A percentile compares a stretch with the other conserved stretches of the same genome.
phyloP scores from a whole-genome alignment of 139 green algal species.

The Chlamydomonas sp. region DNA sequence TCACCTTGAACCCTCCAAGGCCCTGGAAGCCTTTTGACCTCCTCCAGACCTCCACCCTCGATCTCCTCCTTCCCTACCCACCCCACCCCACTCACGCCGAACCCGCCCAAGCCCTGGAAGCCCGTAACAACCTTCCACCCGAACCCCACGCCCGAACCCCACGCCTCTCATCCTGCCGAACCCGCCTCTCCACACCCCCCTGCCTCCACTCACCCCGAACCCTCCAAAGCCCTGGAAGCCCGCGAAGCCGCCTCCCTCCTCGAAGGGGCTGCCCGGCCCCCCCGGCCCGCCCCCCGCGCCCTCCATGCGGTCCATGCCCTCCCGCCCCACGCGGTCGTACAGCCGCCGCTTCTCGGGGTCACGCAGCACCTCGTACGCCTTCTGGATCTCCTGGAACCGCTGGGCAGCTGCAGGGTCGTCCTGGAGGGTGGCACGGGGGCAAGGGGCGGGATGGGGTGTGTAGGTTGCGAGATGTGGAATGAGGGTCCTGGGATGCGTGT shows the following conservation, averaged over 20 bases:
- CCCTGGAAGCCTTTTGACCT: too few relatives aligned
- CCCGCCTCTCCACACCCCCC: not conserved
- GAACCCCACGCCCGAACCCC: not conserved
- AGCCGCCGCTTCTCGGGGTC: conserved; percentile 85
- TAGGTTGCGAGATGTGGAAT: not conserved
- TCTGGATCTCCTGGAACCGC: conserved; percentile 90
- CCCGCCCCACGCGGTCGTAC: conserved; percentile 77
- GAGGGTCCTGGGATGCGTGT: not conserved
- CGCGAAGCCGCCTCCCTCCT: conserved; percentile 23
- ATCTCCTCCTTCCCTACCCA: too few relatives aligned
- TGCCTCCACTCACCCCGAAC: conserved; percentile 22
- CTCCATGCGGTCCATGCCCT: conserved; percentile 76
- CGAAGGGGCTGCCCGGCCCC: conserved; percentile 1
- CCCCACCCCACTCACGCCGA: too few relatives aligned
- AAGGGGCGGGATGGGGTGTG: not conserved
- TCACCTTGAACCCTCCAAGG: too few relatives aligned
- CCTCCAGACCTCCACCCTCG: too few relatives aligned
- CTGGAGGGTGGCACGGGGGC: conserved; percentile 48
- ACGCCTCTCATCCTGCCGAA: not conserved
- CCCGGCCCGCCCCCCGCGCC: conserved; percentile 47
- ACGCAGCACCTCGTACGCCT: conserved; percentile 90
- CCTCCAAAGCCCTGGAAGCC: conserved; percentile 42
- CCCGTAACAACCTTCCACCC: not conserved
- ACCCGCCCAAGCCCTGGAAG: too few relatives aligned
- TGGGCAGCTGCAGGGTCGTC: conserved; percentile 77